These are phyloP conservation scores for Onygenales sp. DNA, from an alignment of 2,329 filamentous ascomycete genomes.

Conservation along the genomic window DNA sequence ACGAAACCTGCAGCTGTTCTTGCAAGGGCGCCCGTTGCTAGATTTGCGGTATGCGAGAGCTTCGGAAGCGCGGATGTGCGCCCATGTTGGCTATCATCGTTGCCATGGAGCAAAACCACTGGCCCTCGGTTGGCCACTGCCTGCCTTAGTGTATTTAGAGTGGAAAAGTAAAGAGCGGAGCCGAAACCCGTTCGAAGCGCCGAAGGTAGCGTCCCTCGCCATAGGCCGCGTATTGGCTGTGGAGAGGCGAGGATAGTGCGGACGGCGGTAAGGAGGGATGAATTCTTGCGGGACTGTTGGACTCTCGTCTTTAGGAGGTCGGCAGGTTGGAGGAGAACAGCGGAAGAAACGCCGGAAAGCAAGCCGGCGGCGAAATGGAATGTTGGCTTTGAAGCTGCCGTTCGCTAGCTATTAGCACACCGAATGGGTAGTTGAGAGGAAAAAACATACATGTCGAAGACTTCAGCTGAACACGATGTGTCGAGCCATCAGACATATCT, in stretches of 20 bases:
- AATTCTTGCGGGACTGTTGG: constrained; percentile 66
- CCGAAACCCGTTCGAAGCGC: constrained; percentile 90
- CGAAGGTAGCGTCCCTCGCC: constrained; percentile 86
- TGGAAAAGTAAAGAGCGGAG: constrained; percentile 87
- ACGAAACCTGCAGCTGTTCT: constrained; percentile 79
- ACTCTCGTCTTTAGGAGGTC: constrained; percentile 95
- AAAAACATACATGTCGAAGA: constrained; percentile 5
- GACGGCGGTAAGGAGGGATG: constrained; percentile 60
- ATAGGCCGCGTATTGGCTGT: constrained; percentile 63
- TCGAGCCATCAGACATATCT: constrained; percentile 10
- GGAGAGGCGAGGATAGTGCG: constrained; percentile 58
- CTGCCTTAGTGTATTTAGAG: constrained; percentile 74
- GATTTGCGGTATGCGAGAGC: constrained; percentile 73
- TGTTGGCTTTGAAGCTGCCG: constrained; percentile 34
- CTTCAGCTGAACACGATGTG: constrained; percentile 5
- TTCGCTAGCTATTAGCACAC: background rate
- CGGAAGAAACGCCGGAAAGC: constrained; percentile 75
- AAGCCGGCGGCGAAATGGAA: constrained; percentile 88
- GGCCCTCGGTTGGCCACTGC: constrained; percentile 41
- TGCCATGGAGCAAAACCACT: constrained; percentile 28
- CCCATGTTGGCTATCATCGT: constrained; percentile 13
- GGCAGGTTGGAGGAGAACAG: constrained; percentile 84
- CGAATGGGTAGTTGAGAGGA: background rate
- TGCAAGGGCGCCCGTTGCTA: constrained; percentile 74
- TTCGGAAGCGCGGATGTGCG: constrained; percentile 68